Base-by-base conservation (phyloP, 352 stramenopile species). In the Phytopythium boreale region DNA sequence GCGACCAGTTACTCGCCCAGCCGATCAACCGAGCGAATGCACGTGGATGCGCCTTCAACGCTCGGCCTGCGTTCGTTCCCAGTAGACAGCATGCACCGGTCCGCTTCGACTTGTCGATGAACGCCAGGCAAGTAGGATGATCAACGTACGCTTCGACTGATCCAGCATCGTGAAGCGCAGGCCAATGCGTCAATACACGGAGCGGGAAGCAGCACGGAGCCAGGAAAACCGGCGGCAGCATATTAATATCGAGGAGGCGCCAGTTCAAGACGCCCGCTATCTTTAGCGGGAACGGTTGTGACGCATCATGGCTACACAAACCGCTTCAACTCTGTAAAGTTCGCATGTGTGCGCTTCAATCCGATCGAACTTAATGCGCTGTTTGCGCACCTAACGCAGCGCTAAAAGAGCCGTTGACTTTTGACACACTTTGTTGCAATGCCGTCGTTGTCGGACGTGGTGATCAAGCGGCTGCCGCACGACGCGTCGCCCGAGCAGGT, bases 381-480 rank as follows among this genome's bases (percentile, higher is more conserved):
- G 6, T 15, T 12, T 15, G 34, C 44, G 44, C 9, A 51, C 44
- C 22, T 51, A 31, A 51, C 11, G 44, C 20, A 19, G 20, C 20
- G 19, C 34, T 36, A 39, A 39, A 39, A 39, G 34, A 39, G 34
- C 34, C 10, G 34, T 39, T 39, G 34, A 14, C 6, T n/a, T 7
- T 22, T 22, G 12, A 22, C 41, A 47, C 14, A 47, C n/a, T n/a
- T n/a, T n/a, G n/a, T n/a, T n/a, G 29, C 7, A 34, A 79, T 80
- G 73, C 60, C 62, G 56, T 26, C 41, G n/a, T 12, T 72, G 31
- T 60, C 50, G 1, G 26, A 77, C 49, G 47, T 49, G n/a, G 46
- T 77, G 59, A 65, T 77, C 24, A 64, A 62, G 64, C 63, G 59
- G 20, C 59, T 92, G 20, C 79, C 83, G n/a, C 71, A 81, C 49